Base-by-base conservation (phyloP, 2,329 filamentous ascomycete species). In the Cryphonectria radicalis region DNA sequence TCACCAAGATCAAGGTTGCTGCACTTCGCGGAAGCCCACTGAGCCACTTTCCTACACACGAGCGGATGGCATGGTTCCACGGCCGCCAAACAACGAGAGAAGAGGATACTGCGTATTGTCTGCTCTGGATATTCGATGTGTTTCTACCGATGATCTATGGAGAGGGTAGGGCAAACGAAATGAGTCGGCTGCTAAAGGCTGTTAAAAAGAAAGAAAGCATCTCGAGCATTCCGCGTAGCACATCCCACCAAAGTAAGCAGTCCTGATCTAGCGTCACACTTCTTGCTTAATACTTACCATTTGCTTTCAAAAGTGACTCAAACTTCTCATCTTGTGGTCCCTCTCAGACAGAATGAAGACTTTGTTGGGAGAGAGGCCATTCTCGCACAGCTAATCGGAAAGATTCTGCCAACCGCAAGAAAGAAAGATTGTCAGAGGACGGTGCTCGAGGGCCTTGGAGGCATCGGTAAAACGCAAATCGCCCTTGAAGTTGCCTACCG, bases 401-500 rank as follows among this genome's bases (percentile, higher is more conserved):
- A n/a, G 46, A 32, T 59, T 6, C 28, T 22, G 55, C 55, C 55
- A 4, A 14, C 11, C 17, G 55, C 13, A 59, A 59, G 14, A 14
- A 59, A 57, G 11, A 57, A 57, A 5, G 25, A 57, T 57, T 57
- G 53, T n/a, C 25, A 57, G 13, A 25, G 53, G 6, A 57, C 25
- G 7, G n/a, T 57, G 7, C 22, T 57, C 25, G 25, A 57, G 25
- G 53, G 25, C 28, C 25, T 57, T 4, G 25, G 53, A 7, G 53
- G 53, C n/a, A 13, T 57, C 25, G 53, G 53, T 8, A 84, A 84
- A 74, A 82, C 81, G 1, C 80, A 83, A 66, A 77, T 83, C 19
- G 81, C 80, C 0, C 74, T 83, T 6, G 78, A 83, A 63, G 76
- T 76, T 22, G 78, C 77, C 25, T 81, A 77, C 69, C 75, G 74